These are phyloP conservation scores for Cryptococcus sp. DNA, from an alignment of 1,284 basidiomycete species.

Conservation along the genomic window DNA sequence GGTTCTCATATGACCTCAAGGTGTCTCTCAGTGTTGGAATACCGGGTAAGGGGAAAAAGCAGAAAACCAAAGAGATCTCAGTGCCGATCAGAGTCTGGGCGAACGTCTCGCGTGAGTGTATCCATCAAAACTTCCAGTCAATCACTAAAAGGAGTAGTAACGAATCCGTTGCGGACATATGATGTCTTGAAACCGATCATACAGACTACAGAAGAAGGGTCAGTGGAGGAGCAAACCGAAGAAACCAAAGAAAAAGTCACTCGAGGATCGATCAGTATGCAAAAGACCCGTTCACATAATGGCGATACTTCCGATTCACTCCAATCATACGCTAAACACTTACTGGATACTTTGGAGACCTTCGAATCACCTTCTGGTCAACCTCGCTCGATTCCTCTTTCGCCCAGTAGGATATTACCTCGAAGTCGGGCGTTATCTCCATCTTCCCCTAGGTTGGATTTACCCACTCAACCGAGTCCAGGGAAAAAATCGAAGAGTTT, in stretches of 20 bases:
- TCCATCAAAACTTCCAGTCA: slow-evolving; percentile 31
- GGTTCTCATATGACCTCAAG: slow-evolving; percentile 82
- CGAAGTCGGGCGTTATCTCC: slow-evolving; percentile 1
- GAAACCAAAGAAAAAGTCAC: no score
- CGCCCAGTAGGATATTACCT: slow-evolving; percentile 7
- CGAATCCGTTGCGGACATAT: slow-evolving; percentile 30
- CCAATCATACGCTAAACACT: slow-evolving; percentile 29
- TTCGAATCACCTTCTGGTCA: background rate
- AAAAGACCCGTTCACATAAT: background rate
- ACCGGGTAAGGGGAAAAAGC: slow-evolving; percentile 29
- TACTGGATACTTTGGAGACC: slow-evolving; percentile 13
- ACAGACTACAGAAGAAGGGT: slow-evolving; percentile 45
- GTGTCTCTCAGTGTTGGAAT: slow-evolving; percentile 56
- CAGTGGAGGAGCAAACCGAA: slow-evolving; percentile 5
- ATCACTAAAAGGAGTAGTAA: slow-evolving; percentile 10
- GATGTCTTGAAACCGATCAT: slow-evolving; percentile 43
- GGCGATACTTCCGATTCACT: slow-evolving; percentile 5
- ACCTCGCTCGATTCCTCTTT: slow-evolving; percentile 5
- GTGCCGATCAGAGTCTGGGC: slow-evolving; percentile 42
- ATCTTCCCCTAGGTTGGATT: slow-evolving; percentile 1
- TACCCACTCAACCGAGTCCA: background rate
- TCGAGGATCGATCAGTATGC: background rate
- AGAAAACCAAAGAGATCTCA: slow-evolving; percentile 33
- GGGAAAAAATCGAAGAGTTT: background rate
- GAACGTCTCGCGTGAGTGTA: slow-evolving; percentile 30